phyloP scores from a whole-genome alignment of 441 rosid genomes.

The Rhodomyrtus psidioides region DNA sequence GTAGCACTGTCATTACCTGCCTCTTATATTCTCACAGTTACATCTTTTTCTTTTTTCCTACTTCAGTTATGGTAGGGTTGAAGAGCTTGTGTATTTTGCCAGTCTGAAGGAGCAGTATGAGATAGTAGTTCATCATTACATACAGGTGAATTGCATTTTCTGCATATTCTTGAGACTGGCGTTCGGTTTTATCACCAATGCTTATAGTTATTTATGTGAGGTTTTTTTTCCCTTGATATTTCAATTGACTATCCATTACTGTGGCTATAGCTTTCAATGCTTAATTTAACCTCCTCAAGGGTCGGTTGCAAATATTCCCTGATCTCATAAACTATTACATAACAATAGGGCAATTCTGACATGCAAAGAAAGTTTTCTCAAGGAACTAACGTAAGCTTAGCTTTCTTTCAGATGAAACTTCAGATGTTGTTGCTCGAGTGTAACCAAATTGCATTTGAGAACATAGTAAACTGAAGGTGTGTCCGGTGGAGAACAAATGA shows the following conservation, averaged over 20 bases:
- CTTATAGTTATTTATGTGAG: not conserved
- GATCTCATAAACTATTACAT: not conserved
- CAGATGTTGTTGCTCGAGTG: not conserved
- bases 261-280: not conserved
- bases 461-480: not conserved
- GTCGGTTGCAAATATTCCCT: not conserved
- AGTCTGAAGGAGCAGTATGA: constrained; percentile 92
- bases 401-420: not conserved
- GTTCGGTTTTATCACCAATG: not conserved
- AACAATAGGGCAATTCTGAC: not conserved
- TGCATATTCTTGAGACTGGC: not conserved
- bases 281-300: not conserved
- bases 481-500: not conserved
- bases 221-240: not conserved
- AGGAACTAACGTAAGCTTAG: not conserved
- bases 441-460: not conserved
- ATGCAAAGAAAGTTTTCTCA: not conserved
- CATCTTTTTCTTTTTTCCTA: not conserved
- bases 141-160: constrained; percentile 53
- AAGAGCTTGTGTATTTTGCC: constrained; percentile 96
- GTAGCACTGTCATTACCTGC: not conserved
- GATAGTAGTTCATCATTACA: constrained; percentile 84
- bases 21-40: not conserved
- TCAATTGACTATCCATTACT: not conserved
- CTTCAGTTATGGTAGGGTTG: constrained; percentile 89